Evolutionary conservation across 2,329 filamentous ascomycete species (phyloP), one percentile per base, ranked within the genome.

Genomic region (Penicillium sp.): DNA sequence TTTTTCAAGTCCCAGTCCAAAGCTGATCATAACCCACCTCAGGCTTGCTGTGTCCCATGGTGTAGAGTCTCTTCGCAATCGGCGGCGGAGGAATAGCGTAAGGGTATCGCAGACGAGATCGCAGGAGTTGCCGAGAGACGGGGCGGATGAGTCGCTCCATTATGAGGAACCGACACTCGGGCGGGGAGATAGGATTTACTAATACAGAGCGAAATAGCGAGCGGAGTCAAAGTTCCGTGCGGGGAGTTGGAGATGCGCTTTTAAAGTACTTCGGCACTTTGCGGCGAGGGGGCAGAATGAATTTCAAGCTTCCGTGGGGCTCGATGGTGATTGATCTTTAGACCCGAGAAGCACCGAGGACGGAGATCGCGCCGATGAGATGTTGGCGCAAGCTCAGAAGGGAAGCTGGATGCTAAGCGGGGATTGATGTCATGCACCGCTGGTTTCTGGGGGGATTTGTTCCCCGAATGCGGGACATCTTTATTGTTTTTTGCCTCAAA

Each of bases 21-120:
- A 48, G 6, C 42, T 19, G 19, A 19, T 16, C 33, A 9, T 1
- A 25, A 65, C 72, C 59, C 59, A 79, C 77, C 58, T 69, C 67
- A 62, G 77, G 77, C 19, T 76, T 69, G 50, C 64, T 74, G 62
- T 78, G 70, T 59, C 69, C 68, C 72, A 78, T 77, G 26, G 72
- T 72, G 71, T 76, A 78, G 56, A 76, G 66, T 64, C 75, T 68
- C 62, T 70, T 70, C n/a, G 69, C 62, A 58, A 67, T 67, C 47
- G 69, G 64, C 9, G 66, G 58, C 6, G 67, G 58, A 49, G 73
- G 75, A 54, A 76, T 66, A 13, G 67, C 55, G 55, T 70, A 76
- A 42, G 72, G 72, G 60, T 75, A 77, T 62, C 70, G 67, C 35
- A 68, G 62, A 45, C 66, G 67, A 43, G 73, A 64, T 62, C 71